A percentile compares a stretch with the other conserved stretches of the same genome.
Conservation (phyloP, 495 filamentous ascomycete species). For the Filosporella fistucella region DNA sequence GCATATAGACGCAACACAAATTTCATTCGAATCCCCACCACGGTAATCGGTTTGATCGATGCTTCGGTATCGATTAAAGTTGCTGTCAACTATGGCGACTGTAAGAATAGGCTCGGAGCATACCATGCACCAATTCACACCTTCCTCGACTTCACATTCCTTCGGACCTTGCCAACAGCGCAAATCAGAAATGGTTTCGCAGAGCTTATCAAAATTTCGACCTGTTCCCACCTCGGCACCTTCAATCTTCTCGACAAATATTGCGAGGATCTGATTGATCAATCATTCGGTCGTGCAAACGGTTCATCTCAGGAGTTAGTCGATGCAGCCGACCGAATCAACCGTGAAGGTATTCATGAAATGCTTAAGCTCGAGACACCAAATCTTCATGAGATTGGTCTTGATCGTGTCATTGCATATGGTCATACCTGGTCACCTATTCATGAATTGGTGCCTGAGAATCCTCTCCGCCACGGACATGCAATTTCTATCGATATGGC, state of each 20-base stretch:
- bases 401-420: constrained; percentile 63
- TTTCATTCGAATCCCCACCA: constrained; percentile 57
- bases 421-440: constrained; percentile 65
- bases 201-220: constrained; percentile 64
- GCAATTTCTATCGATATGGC: constrained; percentile 67
- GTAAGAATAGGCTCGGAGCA: constrained; percentile 63
- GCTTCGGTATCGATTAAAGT: constrained; percentile 62
- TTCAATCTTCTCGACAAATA: constrained; percentile 57
- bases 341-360: constrained; percentile 51
- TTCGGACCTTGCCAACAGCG: constrained; percentile 50
- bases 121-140: constrained; percentile 64
- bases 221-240: constrained; percentile 52
- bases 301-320: constrained; percentile 40
- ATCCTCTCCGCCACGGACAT: constrained; percentile 58
- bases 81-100: constrained; percentile 60
- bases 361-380: constrained; percentile 63
- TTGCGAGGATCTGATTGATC: constrained; percentile 54
- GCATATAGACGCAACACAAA: constrained; percentile 50
- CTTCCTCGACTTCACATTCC: constrained; percentile 62
- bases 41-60: constrained; percentile 63
- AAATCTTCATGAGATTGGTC: constrained; percentile 58
- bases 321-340: constrained; percentile 55
- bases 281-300: constrained; percentile 50
- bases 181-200: constrained; percentile 64
- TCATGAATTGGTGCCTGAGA: constrained; percentile 55